A percentile compares a stretch with the other conserved stretches of the same genome.
Conservation (phyloP, 225 moss, liverwort and hornwort species). For the Sphagnum tenellum region DNA sequence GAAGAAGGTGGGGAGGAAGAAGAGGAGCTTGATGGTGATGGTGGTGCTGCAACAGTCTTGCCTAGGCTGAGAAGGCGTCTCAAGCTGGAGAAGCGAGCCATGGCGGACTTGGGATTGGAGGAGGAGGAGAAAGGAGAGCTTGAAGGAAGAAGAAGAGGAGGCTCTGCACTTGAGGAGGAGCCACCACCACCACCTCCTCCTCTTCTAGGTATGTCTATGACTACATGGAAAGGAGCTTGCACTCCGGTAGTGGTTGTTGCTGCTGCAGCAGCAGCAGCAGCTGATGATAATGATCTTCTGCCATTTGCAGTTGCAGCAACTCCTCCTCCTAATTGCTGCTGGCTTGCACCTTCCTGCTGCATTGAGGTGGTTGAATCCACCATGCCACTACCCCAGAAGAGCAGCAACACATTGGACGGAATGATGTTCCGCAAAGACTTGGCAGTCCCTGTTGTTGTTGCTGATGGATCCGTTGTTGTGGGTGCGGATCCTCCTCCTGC, state of each 20-base stretch:
- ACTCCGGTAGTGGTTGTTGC: no score
- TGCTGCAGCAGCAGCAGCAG: no score
- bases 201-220: constrained; percentile 24
- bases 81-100: constrained; percentile 46
- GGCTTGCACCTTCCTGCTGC: no score
- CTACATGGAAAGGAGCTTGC: constrained; percentile 6
- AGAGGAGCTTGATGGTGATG: no score
- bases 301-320: no score
- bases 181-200: no score
- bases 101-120: constrained; percentile 21
- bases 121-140: background rate
- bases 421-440: constrained; percentile 1
- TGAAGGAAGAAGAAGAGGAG: background rate
- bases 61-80: constrained; percentile 40
- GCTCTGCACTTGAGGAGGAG: background rate
- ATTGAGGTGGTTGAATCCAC: no score
- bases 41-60: constrained; percentile 5
- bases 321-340: no score
- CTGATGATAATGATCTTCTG: no score
- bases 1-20: no score
- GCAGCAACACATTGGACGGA: constrained; percentile 24
- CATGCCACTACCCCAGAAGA: constrained; percentile 32
- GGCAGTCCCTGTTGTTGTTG: no score
- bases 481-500: background rate
- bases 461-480: background rate